Evolutionary conservation across 208 protist species (phyloP).

Genomic region (Leishmania tarentolae): DNA sequence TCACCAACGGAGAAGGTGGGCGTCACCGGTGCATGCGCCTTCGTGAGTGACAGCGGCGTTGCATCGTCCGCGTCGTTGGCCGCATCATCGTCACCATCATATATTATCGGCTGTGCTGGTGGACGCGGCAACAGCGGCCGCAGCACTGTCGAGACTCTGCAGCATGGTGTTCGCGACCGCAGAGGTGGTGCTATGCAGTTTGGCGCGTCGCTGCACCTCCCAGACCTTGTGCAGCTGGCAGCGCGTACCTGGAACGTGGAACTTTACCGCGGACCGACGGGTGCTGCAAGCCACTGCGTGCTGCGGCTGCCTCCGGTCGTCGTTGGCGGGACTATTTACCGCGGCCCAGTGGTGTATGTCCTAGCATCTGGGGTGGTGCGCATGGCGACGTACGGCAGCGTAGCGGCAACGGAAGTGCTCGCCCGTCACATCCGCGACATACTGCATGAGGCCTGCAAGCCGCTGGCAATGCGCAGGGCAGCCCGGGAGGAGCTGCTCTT

Average conservation of each 20-base stretch:
- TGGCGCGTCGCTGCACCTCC: not conserved
- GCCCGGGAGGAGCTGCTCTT: constrained; percentile 22
- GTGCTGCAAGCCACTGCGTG: constrained; percentile 15
- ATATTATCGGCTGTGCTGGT: not conserved
- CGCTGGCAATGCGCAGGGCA: constrained; percentile 1
- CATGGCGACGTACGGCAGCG: constrained; percentile 20
- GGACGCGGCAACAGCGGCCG: not conserved
- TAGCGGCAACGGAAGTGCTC: constrained; percentile 11
- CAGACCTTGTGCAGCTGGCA: constrained; percentile 3
- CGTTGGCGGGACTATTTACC: constrained; percentile 3
- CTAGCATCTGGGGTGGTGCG: constrained; percentile 28
- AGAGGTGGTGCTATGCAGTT: not conserved
- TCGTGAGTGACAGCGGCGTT: not conserved
- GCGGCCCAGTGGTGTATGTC: constrained; percentile 11
- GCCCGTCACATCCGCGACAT: constrained; percentile 4
- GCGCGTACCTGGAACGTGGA: constrained; percentile 35
- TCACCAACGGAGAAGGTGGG: not conserved
- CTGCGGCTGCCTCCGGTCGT: constrained; percentile 20
- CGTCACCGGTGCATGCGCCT: constrained; percentile 15
- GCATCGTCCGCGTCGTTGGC: not conserved
- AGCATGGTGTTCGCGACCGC: not conserved
- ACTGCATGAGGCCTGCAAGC: constrained; percentile 12
- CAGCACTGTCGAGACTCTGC: not conserved
- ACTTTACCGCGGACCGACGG: constrained; percentile 12
- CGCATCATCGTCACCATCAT: not conserved